These are phyloP conservation scores for Teunomyces tritomae DNA, from an alignment of 805 yeast genomes.

Conservation along the genomic window DNA sequence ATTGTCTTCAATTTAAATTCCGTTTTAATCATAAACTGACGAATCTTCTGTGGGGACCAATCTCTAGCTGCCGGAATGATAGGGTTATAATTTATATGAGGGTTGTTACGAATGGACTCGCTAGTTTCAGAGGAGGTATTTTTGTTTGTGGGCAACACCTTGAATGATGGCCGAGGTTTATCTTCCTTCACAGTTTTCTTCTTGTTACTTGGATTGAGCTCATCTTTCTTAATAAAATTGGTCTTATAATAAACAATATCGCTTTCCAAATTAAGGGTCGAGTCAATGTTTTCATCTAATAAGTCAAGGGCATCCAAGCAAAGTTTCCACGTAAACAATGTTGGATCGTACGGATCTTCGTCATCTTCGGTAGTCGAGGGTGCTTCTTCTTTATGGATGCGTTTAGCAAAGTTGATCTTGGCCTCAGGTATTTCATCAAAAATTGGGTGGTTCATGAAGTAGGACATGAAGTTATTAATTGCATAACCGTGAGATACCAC, in stretches of 20 bases:
- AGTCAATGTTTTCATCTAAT: conserved; percentile 23
- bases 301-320: conserved; percentile 32
- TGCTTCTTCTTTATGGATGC: conserved; percentile 10
- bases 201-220: conserved; percentile 15
- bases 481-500: conserved; percentile 43
- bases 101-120: conserved; percentile 7
- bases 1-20: conserved; percentile 37
- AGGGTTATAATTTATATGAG: conserved; percentile 19
- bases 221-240: conserved; percentile 38
- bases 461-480: conserved; percentile 36
- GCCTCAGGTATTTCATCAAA: conserved; percentile 45
- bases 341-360: conserved; percentile 11
- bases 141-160: conserved; percentile 19
- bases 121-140: conserved; percentile 8
- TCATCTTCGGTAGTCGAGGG: conserved; percentile 8
- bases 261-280: conserved; percentile 36
- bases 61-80: conserved; percentile 40
- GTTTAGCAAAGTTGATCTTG: conserved; percentile 30
- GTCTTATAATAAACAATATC: conserved; percentile 45
- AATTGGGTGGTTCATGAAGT: conserved; percentile 42
- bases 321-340: conserved; percentile 29
- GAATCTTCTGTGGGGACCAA: conserved; percentile 34
- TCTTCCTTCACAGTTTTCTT: conserved; percentile 11
- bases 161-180: conserved; percentile 36
- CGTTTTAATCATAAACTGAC: conserved; percentile 25